These are phyloP conservation scores for Geranium brycei DNA, from an alignment of 345 rosid species.

Conservation along the genomic window DNA sequence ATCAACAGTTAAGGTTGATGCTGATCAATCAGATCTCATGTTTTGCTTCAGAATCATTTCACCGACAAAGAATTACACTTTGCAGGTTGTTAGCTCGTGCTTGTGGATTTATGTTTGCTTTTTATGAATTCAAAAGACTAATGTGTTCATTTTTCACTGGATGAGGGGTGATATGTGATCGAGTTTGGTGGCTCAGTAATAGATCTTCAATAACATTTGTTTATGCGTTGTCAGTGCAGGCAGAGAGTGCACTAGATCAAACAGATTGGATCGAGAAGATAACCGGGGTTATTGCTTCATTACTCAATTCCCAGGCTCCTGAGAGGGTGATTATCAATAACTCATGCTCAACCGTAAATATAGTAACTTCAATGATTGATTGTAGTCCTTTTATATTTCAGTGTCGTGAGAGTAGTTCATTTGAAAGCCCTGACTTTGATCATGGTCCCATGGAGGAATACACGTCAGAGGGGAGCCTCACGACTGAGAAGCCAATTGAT, in stretches of 20 bases:
- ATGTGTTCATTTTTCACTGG: conserved; percentile 4
- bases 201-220: conserved; percentile 22
- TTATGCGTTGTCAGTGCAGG: conserved; percentile 76
- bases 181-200: background rate
- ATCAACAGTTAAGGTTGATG: conserved; percentile 92
- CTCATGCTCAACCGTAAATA: background rate
- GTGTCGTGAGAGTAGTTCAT: conserved; percentile 97
- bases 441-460: conserved; percentile 65
- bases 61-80: conserved; percentile 90
- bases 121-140: background rate
- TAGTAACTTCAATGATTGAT: conserved; percentile 11
- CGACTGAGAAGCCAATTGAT: conserved; percentile 70
- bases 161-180: background rate
- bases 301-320: conserved; percentile 91
- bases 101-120: conserved; percentile 2
- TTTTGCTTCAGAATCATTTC: conserved; percentile 99
- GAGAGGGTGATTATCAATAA: conserved; percentile 49
- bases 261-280: conserved; percentile 99
- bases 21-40: conserved; percentile 95
- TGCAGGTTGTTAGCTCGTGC: conserved; percentile 55
- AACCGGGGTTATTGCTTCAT: conserved; percentile 96
- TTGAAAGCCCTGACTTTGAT: conserved; percentile 88
- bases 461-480: conserved; percentile 54
- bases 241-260: conserved; percentile 94
- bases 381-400: conserved; percentile 23